A percentile compares a stretch with the other conserved stretches of the same genome.
phyloP scores from a whole-genome alignment of 371 early-diverging fungal species.

The Actinomucor elegans region DNA sequence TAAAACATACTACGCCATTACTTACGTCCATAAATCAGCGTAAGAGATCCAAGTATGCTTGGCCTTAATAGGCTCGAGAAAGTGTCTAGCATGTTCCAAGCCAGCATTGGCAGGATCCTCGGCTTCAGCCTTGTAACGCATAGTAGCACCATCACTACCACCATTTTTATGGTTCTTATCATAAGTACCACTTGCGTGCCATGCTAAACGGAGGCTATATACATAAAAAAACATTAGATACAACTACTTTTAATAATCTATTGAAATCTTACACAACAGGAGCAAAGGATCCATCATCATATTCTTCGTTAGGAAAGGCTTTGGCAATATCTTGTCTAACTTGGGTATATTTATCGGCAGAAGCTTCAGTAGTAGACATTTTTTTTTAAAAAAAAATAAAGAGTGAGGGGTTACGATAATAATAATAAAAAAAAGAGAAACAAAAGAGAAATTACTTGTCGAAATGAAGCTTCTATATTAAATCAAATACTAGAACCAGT shows the following conservation, averaged over 20 bases:
- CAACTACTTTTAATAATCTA: neutral
- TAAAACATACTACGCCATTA: too few relatives aligned
- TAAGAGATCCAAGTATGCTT: slow-evolving; percentile 72
- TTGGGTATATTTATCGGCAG: slow-evolving; percentile 47
- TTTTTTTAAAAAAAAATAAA: neutral
- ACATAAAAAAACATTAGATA: neutral
- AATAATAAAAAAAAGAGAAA: slow-evolving; percentile 1
- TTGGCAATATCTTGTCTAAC: slow-evolving; percentile 61
- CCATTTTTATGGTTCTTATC: slow-evolving; percentile 69
- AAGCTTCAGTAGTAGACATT: slow-evolving; percentile 45
- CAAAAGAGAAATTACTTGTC: too few relatives aligned
- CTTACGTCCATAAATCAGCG: slow-evolving; percentile 86
- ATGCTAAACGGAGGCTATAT: slow-evolving; percentile 71
- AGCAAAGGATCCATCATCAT: slow-evolving; percentile 85
- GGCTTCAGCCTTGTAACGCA: slow-evolving; percentile 69
- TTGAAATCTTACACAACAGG: slow-evolving; percentile 62
- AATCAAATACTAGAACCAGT: too few relatives aligned
- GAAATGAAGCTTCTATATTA: too few relatives aligned
- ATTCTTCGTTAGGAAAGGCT: slow-evolving; percentile 61
- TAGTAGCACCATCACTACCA: slow-evolving; percentile 83
- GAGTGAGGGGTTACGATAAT: slow-evolving; percentile 26
- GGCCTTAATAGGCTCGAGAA: slow-evolving; percentile 76
- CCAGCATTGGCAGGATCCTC: slow-evolving; percentile 81
- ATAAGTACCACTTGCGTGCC: slow-evolving; percentile 87
- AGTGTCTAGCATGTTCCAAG: slow-evolving; percentile 67